These are phyloP conservation scores for Imleria badia DNA, from an alignment of 768 basidiomycete species.

Conservation along the genomic window DNA sequence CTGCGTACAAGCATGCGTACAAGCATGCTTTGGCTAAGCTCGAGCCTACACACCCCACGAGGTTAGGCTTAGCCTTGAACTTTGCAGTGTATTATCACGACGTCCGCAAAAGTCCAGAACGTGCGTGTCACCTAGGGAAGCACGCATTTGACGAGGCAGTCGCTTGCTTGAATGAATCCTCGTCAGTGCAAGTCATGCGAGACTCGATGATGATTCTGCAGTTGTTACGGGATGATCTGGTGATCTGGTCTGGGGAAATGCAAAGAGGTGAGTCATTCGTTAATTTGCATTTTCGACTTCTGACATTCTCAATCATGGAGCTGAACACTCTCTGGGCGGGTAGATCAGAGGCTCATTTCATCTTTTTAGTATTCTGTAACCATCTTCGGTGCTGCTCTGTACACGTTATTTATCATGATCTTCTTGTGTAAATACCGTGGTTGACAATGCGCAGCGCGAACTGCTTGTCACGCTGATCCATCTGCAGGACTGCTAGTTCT, in stretches of 20 bases:
- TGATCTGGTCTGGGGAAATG: conserved; percentile 84
- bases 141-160: conserved; percentile 92
- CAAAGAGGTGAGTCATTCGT: conserved; percentile 35
- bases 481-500: conserved; percentile 27
- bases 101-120: conserved; percentile 79
- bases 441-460: neutral
- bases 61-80: conserved; percentile 85
- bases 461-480: neutral
- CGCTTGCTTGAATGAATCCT: conserved; percentile 49
- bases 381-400: neutral
- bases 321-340: conserved; percentile 19
- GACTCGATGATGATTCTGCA: conserved; percentile 86
- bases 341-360: conserved; percentile 6
- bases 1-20: conserved; percentile 84
- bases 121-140: conserved; percentile 87
- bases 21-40: conserved; percentile 77
- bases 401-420: conserved; percentile 13
- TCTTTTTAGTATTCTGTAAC: neutral
- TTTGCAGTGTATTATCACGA: conserved; percentile 95
- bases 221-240: conserved; percentile 79
- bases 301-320: conserved; percentile 20
- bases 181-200: conserved; percentile 46
- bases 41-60: conserved; percentile 78
- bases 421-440: neutral
- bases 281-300: conserved; percentile 4